Evolutionary conservation across 345 rosid species (phyloP), one percentile per base, ranked within the genome.

Genomic region (Eucalyptus shirleyi): DNA sequence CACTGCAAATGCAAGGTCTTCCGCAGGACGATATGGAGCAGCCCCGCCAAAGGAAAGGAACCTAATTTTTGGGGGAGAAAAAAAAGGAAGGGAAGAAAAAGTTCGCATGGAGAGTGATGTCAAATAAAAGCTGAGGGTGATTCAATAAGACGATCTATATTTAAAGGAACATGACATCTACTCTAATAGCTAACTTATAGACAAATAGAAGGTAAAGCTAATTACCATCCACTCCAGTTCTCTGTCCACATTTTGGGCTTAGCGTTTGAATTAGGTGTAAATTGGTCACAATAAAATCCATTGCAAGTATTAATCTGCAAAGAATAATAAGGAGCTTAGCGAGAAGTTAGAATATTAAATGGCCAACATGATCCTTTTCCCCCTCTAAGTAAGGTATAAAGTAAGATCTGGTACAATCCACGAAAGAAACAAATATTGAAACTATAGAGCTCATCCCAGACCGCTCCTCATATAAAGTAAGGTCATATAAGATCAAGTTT

Each of bases 171-270:
- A 55, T 42, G 47, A 40, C 85, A 77, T 77, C 85, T 77, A 83
- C 50, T 89, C 90, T 60, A 40, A 50, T 42, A 89, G 86, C 56
- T 24, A 83, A 13, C 87, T 86, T 18, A 77, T 21, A 77, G 85
- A 12, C 30, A 77, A 50, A 23, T 77, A 88, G 77, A 77, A 81
- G 87, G 89, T 24, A 81, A 89, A 87, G 86, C 87, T 82, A 37
- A 93, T 87, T 92, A 98, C 99, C 99, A 98, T 94, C 99, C 99
- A 90, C 92, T 96, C 99, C 99, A 98, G 87, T 98, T 96, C 94
- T 98, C 99, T 2, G 99, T 98, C 99, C 99, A 98, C 93, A 98
- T 94, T 93, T 97, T 98, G 9, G 99, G 99, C 92, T 98, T 97
- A 86, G 89, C 91, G 67, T 93, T 89, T 37, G 98, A 97, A 92